Percentiles rank a stretch among this genome's conserved stretches.
Conservation (phyloP, 176 grass and related monocot species). For the Melocanna baccifera region DNA sequence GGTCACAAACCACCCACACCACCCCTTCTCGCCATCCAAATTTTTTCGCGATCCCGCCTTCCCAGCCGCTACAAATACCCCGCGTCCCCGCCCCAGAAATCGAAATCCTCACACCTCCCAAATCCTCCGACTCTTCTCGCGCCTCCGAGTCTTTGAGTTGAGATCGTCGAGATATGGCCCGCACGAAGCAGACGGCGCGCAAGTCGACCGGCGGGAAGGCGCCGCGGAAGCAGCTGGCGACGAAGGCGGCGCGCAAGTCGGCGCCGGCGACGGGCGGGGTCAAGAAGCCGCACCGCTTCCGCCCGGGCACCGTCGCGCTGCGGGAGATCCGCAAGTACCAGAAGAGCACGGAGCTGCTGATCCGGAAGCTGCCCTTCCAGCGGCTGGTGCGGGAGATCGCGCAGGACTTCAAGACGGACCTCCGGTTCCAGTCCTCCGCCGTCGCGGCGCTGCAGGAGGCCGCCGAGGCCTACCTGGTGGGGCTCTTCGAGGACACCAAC, state of each 20-base stretch:
- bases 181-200: conserved; percentile 80
- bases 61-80: conserved; percentile 37
- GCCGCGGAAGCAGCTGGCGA: conserved; percentile 81
- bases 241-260: conserved; percentile 86
- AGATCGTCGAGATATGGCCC: conserved; percentile 45
- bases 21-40: not conserved
- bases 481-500: conserved; percentile 92
- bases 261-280: conserved; percentile 79
- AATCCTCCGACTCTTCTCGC: not conserved
- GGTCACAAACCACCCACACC: not conserved
- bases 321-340: conserved; percentile 87
- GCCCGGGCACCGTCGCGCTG: conserved; percentile 64
- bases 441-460: conserved; percentile 83
- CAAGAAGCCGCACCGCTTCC: conserved; percentile 89
- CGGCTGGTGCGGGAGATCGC: conserved; percentile 76
- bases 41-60: conserved; percentile 26
- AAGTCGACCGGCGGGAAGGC: conserved; percentile 88
- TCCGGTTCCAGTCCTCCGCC: conserved; percentile 63
- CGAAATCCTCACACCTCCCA: not conserved
- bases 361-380: conserved; percentile 87
- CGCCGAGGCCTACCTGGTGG: conserved; percentile 71
- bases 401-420: conserved; percentile 91
- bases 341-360: conserved; percentile 95
- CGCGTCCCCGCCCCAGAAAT: not conserved
- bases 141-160: not conserved